A percentile compares a stretch with the other conserved stretches of the same genome.
phyloP scores from a whole-genome alignment of 2,329 filamentous ascomycete genomes.

The Pochonia chlamydosporia region DNA sequence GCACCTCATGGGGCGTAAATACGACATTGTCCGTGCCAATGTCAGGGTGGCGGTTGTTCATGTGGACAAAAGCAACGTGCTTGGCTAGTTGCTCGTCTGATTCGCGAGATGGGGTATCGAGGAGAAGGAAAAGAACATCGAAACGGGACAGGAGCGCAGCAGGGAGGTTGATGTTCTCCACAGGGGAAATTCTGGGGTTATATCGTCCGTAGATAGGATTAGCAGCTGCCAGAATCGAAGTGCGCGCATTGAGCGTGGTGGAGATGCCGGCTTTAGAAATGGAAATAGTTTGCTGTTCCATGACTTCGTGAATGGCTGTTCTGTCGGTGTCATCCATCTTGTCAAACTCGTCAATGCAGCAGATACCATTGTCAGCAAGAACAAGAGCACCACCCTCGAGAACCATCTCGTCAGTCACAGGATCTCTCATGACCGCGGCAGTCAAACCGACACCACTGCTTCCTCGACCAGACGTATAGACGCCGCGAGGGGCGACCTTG shows the following conservation, averaged over 20 bases:
- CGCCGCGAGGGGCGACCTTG: slow-evolving; percentile 90
- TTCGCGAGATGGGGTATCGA: slow-evolving; percentile 88
- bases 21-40: slow-evolving; percentile 56
- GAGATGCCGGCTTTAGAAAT: slow-evolving; percentile 71
- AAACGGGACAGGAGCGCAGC: slow-evolving; percentile 95
- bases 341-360: slow-evolving; percentile 83
- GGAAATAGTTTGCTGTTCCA: slow-evolving; percentile 83
- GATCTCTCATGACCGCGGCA: slow-evolving; percentile 77
- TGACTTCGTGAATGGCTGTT: slow-evolving; percentile 80
- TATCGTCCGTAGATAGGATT: slow-evolving; percentile 98
- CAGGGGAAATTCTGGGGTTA: slow-evolving; percentile 93
- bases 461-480: slow-evolving; percentile 76
- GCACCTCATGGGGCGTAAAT: slow-evolving; percentile 88
- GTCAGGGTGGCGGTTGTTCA: slow-evolving; percentile 90
- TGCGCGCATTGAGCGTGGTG: slow-evolving; percentile 86
- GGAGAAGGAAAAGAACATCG: slow-evolving; percentile 91
- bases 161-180: slow-evolving; percentile 99
- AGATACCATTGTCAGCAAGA: slow-evolving; percentile 76
- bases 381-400: slow-evolving; percentile 76
- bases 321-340: slow-evolving; percentile 84
- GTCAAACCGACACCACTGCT: slow-evolving; percentile 79
- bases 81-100: slow-evolving; percentile 87
- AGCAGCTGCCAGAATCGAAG: slow-evolving; percentile 90
- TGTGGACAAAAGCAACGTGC: slow-evolving; percentile 95
- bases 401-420: slow-evolving; percentile 79